A percentile compares a stretch with the other conserved stretches of the same genome.
Evolutionary conservation across 2,329 filamentous ascomycete genomes (phyloP).

Genomic region (Hortaea sp.): DNA sequence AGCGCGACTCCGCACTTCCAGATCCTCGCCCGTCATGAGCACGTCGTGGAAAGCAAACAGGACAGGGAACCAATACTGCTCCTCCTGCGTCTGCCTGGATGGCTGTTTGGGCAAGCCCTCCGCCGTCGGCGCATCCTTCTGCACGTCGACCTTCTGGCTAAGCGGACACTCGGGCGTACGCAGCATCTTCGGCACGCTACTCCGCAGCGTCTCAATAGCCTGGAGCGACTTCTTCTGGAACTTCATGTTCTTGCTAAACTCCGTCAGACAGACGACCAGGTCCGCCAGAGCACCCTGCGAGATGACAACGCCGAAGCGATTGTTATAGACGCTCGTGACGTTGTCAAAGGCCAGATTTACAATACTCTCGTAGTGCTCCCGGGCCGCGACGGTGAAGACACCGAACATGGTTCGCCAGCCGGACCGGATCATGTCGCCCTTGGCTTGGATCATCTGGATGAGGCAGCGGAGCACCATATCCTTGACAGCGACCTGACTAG

Average conservation of each 20-base stretch:
- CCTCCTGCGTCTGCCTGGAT: slow-evolving; percentile 78
- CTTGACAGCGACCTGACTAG: slow-evolving; percentile 82
- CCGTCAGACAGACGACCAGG: slow-evolving; percentile 87
- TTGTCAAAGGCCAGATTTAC: slow-evolving; percentile 96
- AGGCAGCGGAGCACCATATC: slow-evolving; percentile 94
- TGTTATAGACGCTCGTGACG: slow-evolving; percentile 90
- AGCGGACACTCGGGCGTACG: slow-evolving; percentile 91
- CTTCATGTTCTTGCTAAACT: slow-evolving; percentile 96
- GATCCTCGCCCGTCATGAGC: slow-evolving; percentile 95
- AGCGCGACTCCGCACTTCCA: slow-evolving; percentile 82
- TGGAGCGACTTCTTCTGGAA: slow-evolving; percentile 98
- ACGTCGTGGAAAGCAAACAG: slow-evolving; percentile 98
- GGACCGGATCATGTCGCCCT: slow-evolving; percentile 91
- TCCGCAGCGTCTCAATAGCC: slow-evolving; percentile 89
- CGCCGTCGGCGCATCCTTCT: slow-evolving; percentile 29
- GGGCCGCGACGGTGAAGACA: slow-evolving; percentile 90
- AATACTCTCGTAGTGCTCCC: slow-evolving; percentile 87
- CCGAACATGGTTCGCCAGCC: slow-evolving; percentile 99
- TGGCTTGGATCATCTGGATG: slow-evolving; percentile 97
- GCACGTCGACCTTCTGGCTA: slow-evolving; percentile 49
- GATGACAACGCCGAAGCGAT: slow-evolving; percentile 89
- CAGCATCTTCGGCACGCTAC: slow-evolving; percentile 87
- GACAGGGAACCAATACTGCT: slow-evolving; percentile 97
- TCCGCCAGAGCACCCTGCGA: slow-evolving; percentile 95
- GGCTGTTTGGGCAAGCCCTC: slow-evolving; percentile 51